Evolutionary conservation across 352 stramenopile species (phyloP).

Genomic region (Pythium dissotocum): DNA sequence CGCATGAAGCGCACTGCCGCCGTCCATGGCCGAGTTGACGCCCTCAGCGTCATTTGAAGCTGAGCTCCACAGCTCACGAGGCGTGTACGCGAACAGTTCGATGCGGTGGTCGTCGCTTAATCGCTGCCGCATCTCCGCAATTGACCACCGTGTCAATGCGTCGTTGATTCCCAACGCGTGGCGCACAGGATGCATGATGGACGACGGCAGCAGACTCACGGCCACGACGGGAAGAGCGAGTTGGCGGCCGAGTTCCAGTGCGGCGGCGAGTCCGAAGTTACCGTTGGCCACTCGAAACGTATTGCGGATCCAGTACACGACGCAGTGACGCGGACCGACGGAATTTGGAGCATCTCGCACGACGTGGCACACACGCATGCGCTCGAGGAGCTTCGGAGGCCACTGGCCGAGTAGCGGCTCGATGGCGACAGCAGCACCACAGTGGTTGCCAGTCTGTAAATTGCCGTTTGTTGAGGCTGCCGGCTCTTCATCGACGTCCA

Average conservation of each 20-base stretch:
- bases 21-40: background rate
- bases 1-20: constrained; percentile 13
- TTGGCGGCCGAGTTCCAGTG: constrained; percentile 45
- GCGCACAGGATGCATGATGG: constrained; percentile 53
- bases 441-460: background rate
- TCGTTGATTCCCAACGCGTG: constrained; percentile 59
- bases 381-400: constrained; percentile 48
- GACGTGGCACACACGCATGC: constrained; percentile 43
- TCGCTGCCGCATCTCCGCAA: constrained; percentile 48
- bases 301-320: constrained; percentile 78
- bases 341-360: constrained; percentile 1
- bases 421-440: constrained; percentile 3
- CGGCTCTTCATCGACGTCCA: background rate
- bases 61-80: constrained; percentile 23
- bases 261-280: constrained; percentile 63
- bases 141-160: constrained; percentile 54
- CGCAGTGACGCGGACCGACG: constrained; percentile 16
- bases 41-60: constrained; percentile 24
- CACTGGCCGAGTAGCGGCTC: constrained; percentile 43
- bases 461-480: background rate
- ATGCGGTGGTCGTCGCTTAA: constrained; percentile 37
- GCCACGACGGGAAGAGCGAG: constrained; percentile 46
- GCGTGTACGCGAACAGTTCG: constrained; percentile 48
- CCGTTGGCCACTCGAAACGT: constrained; percentile 55
- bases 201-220: constrained; percentile 44